Evolutionary conservation across 345 rosid genomes (phyloP).

Genomic region (Sonneratia alba): DNA sequence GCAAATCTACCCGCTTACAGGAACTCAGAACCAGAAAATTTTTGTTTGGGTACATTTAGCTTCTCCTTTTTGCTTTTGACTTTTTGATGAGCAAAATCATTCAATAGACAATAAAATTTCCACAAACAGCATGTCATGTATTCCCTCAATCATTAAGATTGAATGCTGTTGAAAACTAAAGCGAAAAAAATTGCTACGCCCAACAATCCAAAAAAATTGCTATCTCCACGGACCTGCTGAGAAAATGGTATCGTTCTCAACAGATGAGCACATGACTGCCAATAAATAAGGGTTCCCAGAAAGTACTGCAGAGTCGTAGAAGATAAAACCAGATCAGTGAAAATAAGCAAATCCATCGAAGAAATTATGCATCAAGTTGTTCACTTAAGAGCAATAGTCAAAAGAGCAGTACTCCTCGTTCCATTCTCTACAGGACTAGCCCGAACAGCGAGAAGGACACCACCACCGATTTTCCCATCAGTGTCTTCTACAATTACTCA

Average conservation of each 20-base stretch:
- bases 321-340: background rate
- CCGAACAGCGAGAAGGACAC: background rate
- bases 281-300: slow-evolving; percentile 11
- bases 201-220: background rate
- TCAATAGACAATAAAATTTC: background rate
- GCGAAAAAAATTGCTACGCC: background rate
- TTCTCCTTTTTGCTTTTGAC: background rate
- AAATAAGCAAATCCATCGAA: slow-evolving; percentile 1
- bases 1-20: background rate
- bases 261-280: slow-evolving; percentile 22
- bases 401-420: slow-evolving; percentile 5
- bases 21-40: background rate
- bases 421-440: slow-evolving; percentile 10
- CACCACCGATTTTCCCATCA: slow-evolving; percentile 7
- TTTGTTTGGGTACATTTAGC: background rate
- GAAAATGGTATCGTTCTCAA: slow-evolving; percentile 20
- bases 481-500: background rate
- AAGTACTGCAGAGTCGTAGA: slow-evolving; percentile 2
- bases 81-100: background rate
- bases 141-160: background rate
- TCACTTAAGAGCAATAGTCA: background rate
- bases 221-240: slow-evolving; percentile 6
- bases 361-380: background rate
- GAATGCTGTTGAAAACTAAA: background rate
- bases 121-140: background rate